Percentiles rank a stretch among this genome's conserved stretches.
Evolutionary conservation across 805 yeast species (phyloP).

Genomic region (Monosporozyma unispora): DNA sequence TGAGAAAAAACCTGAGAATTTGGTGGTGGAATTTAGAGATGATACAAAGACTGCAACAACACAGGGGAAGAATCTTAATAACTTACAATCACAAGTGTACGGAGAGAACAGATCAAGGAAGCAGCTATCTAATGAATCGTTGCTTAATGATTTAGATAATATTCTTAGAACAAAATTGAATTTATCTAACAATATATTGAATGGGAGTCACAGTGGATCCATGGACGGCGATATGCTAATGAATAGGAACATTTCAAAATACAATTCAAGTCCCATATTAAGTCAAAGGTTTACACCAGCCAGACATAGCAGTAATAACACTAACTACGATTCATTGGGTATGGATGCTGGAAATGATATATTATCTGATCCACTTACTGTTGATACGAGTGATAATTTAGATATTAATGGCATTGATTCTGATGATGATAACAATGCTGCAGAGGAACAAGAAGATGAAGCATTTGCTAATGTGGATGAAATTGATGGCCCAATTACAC

Average conservation of each 20-base stretch:
- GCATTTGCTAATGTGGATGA: conserved; percentile 31
- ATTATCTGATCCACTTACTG: neutral
- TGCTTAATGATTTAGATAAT: conserved; percentile 19
- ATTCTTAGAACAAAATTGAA: conserved; percentile 19
- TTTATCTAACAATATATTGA: neutral
- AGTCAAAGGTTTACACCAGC: neutral
- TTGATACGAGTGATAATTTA: neutral
- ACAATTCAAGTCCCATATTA: conserved; percentile 1
- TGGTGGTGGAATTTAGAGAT: conserved; percentile 1
- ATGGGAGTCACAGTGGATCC: conserved; percentile 3
- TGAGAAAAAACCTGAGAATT: neutral
- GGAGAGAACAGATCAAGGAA: conserved; percentile 1
- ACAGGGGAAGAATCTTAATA: neutral
- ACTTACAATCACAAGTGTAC: neutral
- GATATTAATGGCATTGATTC: conserved; percentile 6
- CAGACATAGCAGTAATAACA: neutral
- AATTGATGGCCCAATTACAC: conserved; percentile 27
- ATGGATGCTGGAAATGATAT: neutral
- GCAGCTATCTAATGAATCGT: conserved; percentile 7
- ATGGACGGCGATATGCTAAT: conserved; percentile 10
- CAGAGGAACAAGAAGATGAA: conserved; percentile 23
- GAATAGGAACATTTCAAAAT: neutral
- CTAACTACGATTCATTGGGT: neutral
- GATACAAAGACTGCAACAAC: neutral
- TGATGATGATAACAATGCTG: conserved; percentile 7